These are phyloP conservation scores for Populus davidiana DNA, from an alignment of 345 rosid genomes.

Conservation along the genomic window DNA sequence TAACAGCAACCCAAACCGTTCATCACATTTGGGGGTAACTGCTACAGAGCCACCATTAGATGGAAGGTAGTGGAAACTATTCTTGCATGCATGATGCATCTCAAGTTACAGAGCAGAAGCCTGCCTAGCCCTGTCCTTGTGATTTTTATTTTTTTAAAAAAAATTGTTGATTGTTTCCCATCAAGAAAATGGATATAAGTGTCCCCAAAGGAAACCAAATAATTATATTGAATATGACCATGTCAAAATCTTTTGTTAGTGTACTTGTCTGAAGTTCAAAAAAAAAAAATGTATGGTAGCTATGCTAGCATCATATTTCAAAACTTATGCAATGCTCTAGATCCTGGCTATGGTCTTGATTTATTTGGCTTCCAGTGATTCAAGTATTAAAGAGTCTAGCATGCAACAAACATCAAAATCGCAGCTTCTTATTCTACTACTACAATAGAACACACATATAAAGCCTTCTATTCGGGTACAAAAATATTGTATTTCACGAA, in stretches of 20 bases:
- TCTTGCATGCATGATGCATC: conserved; percentile 7
- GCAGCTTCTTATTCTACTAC: too few species aligned
- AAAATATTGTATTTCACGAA: neutral
- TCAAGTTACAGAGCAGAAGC: conserved; percentile 3
- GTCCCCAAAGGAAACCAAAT: neutral
- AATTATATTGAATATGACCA: too few species aligned
- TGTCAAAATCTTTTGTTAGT: neutral
- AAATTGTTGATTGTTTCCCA: neutral
- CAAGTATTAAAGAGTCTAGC: conserved; percentile 1
- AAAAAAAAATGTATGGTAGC: too few species aligned
- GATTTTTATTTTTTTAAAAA: neutral
- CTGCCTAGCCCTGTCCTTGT: neutral
- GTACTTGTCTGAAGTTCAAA: neutral
- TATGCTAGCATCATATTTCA: neutral
- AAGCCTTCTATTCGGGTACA: neutral
- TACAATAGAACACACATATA: neutral
- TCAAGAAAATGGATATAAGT: neutral
- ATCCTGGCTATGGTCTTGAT: neutral
- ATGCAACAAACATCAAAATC: neutral
- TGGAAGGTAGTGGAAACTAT: conserved; percentile 48
- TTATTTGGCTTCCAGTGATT: neutral
- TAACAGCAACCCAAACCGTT: conserved; percentile 37
- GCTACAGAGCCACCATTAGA: conserved; percentile 36
- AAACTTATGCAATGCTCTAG: neutral
- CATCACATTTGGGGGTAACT: conserved; percentile 35